Conservation (phyloP, 2,329 filamentous ascomycete genomes). For the Stagonosporopsis tanaceti region DNA sequence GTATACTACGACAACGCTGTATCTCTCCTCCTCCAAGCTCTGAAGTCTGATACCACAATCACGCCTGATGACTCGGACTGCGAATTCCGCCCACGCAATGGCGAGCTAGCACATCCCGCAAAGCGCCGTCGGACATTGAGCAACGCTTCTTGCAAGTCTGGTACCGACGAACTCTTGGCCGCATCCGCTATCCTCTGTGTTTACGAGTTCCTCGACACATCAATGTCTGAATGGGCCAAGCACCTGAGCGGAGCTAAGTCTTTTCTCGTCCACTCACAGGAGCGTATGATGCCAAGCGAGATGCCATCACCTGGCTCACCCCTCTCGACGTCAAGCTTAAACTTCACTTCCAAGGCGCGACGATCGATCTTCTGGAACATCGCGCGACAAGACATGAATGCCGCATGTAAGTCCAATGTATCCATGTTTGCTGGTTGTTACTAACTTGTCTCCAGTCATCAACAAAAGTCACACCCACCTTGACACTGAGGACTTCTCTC, state of each 20-base stretch:
- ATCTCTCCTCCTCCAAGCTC: constrained; percentile 54
- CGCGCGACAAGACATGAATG: constrained; percentile 70
- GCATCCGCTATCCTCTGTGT: constrained; percentile 72
- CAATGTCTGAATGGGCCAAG: constrained; percentile 67
- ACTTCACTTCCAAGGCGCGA: constrained; percentile 60
- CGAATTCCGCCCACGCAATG: constrained; percentile 28
- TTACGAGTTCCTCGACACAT: constrained; percentile 73
- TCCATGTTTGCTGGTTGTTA: background rate
- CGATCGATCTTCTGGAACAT: constrained; percentile 73
- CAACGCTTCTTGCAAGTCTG: constrained; percentile 50
- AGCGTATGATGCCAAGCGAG: constrained; percentile 57
- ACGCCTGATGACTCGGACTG: constrained; percentile 42
- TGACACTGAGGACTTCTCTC: constrained; percentile 66
- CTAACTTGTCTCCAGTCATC: constrained; percentile 54
- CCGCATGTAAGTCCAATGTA: constrained; percentile 60
- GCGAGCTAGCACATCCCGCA: constrained; percentile 27
- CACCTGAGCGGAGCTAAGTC: constrained; percentile 73
- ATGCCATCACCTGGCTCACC: constrained; percentile 50
- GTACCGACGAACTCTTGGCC: constrained; percentile 68
- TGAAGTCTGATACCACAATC: constrained; percentile 44
- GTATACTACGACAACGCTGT: constrained; percentile 68
- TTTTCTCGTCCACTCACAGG: constrained; percentile 64
- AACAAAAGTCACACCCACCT: constrained; percentile 68
- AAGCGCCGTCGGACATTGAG: constrained; percentile 56
- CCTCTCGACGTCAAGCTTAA: constrained; percentile 33